Conservation (phyloP, 116 monocot species). For the Cymodocea nodosa region DNA sequence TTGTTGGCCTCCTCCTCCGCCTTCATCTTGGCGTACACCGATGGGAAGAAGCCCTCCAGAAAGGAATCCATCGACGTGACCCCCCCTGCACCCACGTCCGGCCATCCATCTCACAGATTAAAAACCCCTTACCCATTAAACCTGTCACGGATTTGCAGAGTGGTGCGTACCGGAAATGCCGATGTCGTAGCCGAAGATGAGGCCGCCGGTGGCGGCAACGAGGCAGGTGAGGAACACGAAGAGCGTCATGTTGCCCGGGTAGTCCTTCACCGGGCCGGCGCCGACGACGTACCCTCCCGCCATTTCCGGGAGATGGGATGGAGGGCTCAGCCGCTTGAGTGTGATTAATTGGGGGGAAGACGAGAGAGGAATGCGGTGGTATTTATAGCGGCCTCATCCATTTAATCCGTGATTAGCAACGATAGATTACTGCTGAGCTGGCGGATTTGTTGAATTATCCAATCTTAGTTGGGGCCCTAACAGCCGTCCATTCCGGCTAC, state of each 20-base stretch:
- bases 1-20: neutral
- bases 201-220: constrained; percentile 9
- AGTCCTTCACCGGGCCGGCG: neutral
- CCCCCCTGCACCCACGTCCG: neutral
- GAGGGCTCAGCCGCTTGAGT: too few relatives aligned
- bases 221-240: constrained; percentile 12
- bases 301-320: neutral
- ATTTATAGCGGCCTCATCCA: too few relatives aligned
- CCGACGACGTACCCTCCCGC: constrained; percentile 1
- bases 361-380: too few relatives aligned
- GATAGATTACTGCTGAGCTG: too few relatives aligned
- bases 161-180: constrained; percentile 54
- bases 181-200: constrained; percentile 67
- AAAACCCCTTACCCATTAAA: too few relatives aligned
- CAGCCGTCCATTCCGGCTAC: too few relatives aligned
- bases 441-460: too few relatives aligned
- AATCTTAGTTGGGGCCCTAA: too few relatives aligned
- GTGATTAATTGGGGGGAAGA: too few relatives aligned
- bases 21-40: constrained; percentile 7
- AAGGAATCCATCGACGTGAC: constrained; percentile 15
- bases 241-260: constrained; percentile 12
- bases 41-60: constrained; percentile 7
- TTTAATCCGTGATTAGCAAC: too few relatives aligned
- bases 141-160: neutral
- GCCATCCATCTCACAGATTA: too few relatives aligned